Evolutionary conservation across 371 early-diverging fungal species (phyloP).

Genomic region (Mucor sp.): DNA sequence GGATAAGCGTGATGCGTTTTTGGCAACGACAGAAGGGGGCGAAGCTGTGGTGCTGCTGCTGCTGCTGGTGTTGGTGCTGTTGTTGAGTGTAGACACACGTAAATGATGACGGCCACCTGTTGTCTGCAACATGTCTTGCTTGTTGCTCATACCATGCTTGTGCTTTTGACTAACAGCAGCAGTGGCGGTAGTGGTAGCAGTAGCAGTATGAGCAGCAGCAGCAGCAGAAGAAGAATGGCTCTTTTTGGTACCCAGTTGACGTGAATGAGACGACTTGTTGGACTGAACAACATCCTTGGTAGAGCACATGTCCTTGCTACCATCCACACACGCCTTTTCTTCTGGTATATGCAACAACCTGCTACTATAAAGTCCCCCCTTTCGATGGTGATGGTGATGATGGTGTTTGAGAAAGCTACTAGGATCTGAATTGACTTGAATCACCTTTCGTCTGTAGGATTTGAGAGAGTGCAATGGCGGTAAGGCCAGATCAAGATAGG

Average conservation of each 20-base stretch:
- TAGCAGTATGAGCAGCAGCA: neutral
- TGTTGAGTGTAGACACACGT: neutral
- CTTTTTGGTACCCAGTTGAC: neutral
- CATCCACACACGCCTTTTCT: neutral
- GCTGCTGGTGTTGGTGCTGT: neutral
- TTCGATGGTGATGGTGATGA: conserved; percentile 4
- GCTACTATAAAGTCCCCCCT: neutral
- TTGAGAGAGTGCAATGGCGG: conserved; percentile 23
- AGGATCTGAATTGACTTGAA: conserved; percentile 16
- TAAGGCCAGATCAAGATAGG: conserved; percentile 44
- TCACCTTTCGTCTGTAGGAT: conserved; percentile 22
- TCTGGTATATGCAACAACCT: neutral
- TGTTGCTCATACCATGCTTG: neutral
- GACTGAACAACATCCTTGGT: neutral
- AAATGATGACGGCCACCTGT: conserved; percentile 1
- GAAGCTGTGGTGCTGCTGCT: neutral
- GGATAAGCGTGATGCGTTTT: neutral
- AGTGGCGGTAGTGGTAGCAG: too few relatives aligned
- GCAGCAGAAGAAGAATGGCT: neutral
- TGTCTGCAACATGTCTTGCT: neutral
- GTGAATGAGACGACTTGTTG: neutral
- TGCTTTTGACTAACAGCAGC: neutral
- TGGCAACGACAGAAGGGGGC: neutral
- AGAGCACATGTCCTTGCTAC: neutral
- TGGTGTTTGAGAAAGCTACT: conserved; percentile 6